Conservation (phyloP, 805 yeast species). For the Clavispora vitiphila region DNA sequence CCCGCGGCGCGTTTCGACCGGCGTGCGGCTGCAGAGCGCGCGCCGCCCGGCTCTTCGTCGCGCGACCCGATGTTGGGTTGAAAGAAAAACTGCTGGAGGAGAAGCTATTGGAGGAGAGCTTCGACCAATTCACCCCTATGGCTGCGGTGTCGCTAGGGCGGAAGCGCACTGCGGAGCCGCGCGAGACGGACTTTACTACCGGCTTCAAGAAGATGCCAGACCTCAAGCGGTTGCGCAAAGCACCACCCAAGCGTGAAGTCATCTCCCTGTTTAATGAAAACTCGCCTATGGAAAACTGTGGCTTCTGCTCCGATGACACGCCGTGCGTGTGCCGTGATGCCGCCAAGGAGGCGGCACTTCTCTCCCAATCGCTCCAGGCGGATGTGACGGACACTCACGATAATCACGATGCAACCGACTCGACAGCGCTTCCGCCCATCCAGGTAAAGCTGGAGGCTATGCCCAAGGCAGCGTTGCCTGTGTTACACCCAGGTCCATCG, state of each 20-base stretch:
- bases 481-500: conserved; percentile 60
- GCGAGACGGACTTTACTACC: conserved; percentile 56
- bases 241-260: conserved; percentile 5
- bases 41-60: too few species aligned
- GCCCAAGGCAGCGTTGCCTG: conserved; percentile 44
- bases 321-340: conserved; percentile 91
- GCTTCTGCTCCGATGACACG: conserved; percentile 88
- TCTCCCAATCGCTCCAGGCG: conserved; percentile 23
- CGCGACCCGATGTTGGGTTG: too few species aligned
- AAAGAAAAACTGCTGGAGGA: too few species aligned
- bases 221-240: conserved; percentile 25
- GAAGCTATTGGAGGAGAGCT: too few species aligned
- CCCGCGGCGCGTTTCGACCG: conserved; percentile 4
- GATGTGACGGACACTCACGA: conserved; percentile 26
- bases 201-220: conserved; percentile 32
- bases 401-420: conserved; percentile 24
- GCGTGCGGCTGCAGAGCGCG: not conserved
- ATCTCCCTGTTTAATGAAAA: conserved; percentile 31
- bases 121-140: too few species aligned
- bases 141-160: conserved; percentile 60
- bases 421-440: conserved; percentile 40
- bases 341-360: conserved; percentile 45
- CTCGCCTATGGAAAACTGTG: conserved; percentile 71
- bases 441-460: conserved; percentile 23
- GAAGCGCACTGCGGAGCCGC: conserved; percentile 16